Evolutionary conservation across 2,329 filamentous ascomycete genomes (phyloP).

Genomic region (Penicillium sp.): DNA sequence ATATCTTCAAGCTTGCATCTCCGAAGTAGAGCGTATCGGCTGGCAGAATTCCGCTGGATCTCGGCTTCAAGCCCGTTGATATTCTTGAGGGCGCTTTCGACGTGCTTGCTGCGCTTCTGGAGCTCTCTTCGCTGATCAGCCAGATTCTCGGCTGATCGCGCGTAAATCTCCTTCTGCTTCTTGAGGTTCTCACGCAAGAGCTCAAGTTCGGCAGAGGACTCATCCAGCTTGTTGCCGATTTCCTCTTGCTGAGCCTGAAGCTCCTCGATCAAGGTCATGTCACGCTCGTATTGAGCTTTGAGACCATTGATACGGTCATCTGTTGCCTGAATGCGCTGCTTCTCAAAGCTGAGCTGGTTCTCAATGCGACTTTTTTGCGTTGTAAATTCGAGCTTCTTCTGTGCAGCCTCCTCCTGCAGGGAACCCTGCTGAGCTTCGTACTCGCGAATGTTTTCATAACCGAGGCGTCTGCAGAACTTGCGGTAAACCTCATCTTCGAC

Average conservation of each 20-base stretch:
- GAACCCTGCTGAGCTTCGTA: constrained; percentile 93
- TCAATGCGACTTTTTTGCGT: constrained; percentile 64
- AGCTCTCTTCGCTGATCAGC: constrained; percentile 73
- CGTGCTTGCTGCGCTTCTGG: constrained; percentile 76
- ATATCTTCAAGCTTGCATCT: constrained; percentile 93
- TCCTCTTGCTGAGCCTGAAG: constrained; percentile 67
- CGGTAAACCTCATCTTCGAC: constrained; percentile 87
- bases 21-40: constrained; percentile 76
- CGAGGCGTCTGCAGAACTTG: constrained; percentile 77
- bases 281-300: constrained; percentile 60
- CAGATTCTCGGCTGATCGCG: constrained; percentile 67
- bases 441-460: constrained; percentile 82
- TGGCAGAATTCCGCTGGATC: constrained; percentile 76
- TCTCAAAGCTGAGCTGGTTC: constrained; percentile 59
- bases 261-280: constrained; percentile 63
- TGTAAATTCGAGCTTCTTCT: constrained; percentile 81
- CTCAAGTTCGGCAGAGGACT: constrained; percentile 70
- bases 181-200: constrained; percentile 67
- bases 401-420: constrained; percentile 79
- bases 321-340: constrained; percentile 66
- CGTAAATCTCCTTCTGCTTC: constrained; percentile 61
- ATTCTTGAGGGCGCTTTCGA: constrained; percentile 68
- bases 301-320: constrained; percentile 64
- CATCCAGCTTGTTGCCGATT: constrained; percentile 67
- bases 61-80: constrained; percentile 77